Base-by-base conservation (phyloP, 208 protist genomes). In the Leptomonas pyrrhocoris region DNA sequence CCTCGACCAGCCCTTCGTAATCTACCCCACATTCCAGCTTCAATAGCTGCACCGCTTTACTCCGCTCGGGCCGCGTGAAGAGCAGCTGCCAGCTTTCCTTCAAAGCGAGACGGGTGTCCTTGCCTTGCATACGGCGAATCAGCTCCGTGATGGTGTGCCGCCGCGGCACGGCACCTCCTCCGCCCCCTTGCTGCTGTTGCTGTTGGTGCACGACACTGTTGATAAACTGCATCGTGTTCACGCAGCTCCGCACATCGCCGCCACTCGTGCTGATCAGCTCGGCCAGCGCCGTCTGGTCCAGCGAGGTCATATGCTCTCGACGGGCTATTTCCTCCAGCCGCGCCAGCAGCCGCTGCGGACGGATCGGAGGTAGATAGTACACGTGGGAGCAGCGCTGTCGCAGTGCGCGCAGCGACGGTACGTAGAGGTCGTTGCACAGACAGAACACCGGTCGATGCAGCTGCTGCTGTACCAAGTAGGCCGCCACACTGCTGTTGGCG, bases 401-500 rank as follows among this genome's bases (percentile, higher is more conserved):
- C 62, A 95, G 81, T 28, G 70, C 69, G 1, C 89, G 78, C 50
- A 96, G 84, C 28, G 85, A 83, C 11, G 86, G 83, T 13, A 83
- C 88, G 66, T 94, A 96, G 50, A 87, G 77, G 72, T 96, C 89
- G 59, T 96, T 96, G 76, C 88, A 94, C 23, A 94, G 73, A 60
- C 92, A 96, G 64, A 96, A 86, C 8, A 96, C 89, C 1, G 92
- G 92, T 3, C 88, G 88, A 30, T 81, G 88, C 46, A 94, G 75
- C 67, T 77, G 36, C 48, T 70, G 73, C 36, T 75, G 61, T 16
- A 90, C 19, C 21, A 96, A 74, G 48, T 88, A 85, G 31, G 81
- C 23, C 18, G 77, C 86, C 31, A 92, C 88, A 45, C 88, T 86
- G 42, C 82, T 77, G 36, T 74, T 78, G 11, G 90, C 72, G 53